Base-by-base conservation (phyloP, 495 filamentous ascomycete genomes). In the Aspergillus carlsbadensis region DNA sequence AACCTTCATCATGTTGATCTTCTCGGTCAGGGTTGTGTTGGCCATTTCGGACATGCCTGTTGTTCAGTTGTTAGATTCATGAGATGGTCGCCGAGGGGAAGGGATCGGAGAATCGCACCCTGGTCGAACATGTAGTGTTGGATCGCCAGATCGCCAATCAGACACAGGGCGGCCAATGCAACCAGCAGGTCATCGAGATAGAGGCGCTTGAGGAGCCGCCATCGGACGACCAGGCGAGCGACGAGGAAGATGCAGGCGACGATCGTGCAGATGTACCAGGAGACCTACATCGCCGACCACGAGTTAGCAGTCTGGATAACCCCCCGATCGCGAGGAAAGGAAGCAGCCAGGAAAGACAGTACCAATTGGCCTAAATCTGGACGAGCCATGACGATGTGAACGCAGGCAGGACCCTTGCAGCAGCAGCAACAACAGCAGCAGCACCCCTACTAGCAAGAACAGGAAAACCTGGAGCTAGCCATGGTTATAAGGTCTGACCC, bases 1-100 rank as follows among this genome's bases (percentile, higher is more conserved):
- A n/a, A 65, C 63, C 60, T 65, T 65, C 63, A 61, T 57, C 60
- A 65, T 62, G 24, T 52, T 62, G 36, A 65, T 48, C 20, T 31
- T 42, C 10, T 63, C 36, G 3, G 43, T 31, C 29, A 29, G 18
- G 18, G 43, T 48, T 11, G 56, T 22, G 3, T 60, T 54, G 29
- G 31, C 52, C 60, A 56, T 55, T 10, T 62, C 57, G 2, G 63
- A 56, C 63, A 65, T 62, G 47, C 63, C 63, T 65, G 37, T n/a
- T 37, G 10, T 29, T n/a, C n/a, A 29, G 29, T 35, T 43, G 26
- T 52, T 47, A 50, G 29, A 33, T 31, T 29, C 26, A 33, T n/a
- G 31, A 10, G 34, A 22, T 21, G 37, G 39, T 36, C 40, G 47
- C 31, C 36, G n/a, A n/a, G n/a, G n/a, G n/a, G n/a, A 26, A 18